These are phyloP conservation scores for Domatiomyces catenatus DNA, from an alignment of 2,329 filamentous ascomycete genomes.

Conservation along the genomic window DNA sequence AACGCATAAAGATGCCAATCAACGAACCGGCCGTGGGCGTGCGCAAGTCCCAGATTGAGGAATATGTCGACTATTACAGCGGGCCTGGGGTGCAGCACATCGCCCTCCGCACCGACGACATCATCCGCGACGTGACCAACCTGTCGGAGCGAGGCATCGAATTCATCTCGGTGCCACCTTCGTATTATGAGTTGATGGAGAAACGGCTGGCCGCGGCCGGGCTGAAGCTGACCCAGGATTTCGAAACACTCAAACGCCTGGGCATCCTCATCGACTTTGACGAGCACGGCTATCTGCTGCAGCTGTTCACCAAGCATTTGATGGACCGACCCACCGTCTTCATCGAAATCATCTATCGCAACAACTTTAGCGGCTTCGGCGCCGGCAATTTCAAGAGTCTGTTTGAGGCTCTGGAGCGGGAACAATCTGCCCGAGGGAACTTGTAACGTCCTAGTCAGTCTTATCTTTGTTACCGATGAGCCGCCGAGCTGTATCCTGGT, in stretches of 20 bases:
- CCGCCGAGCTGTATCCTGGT: no score
- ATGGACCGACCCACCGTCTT: constrained; percentile 94
- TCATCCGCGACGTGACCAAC: constrained; percentile 60
- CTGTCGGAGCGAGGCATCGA: constrained; percentile 77
- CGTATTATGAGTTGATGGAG: constrained; percentile 70
- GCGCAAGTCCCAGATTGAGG: constrained; percentile 87
- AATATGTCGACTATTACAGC: constrained; percentile 79
- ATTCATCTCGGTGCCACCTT: constrained; percentile 77
- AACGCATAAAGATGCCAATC: constrained; percentile 93
- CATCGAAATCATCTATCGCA: constrained; percentile 86
- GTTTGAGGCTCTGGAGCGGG: constrained; percentile 89
- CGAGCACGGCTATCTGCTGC: constrained; percentile 68
- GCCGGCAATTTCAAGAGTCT: constrained; percentile 91
- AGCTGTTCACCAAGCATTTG: constrained; percentile 69
- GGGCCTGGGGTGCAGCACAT: constrained; percentile 89
- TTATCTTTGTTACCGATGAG: no score
- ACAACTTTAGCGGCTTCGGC: constrained; percentile 81
- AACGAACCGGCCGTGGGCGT: constrained; percentile 86
- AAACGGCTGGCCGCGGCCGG: constrained; percentile 50
- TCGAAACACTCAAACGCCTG: constrained; percentile 58
- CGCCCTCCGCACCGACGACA: constrained; percentile 66
- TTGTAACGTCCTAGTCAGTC: constrained; percentile 32
- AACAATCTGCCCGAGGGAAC: constrained; percentile 77
- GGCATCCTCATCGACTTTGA: constrained; percentile 94
- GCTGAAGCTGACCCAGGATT: constrained; percentile 55